Percentiles rank a stretch among this genome's conserved stretches.
These are phyloP conservation scores for Aspergillus nidulans DNA, from an alignment of 495 filamentous ascomycete genomes.

Conservation along the genomic window DNA sequence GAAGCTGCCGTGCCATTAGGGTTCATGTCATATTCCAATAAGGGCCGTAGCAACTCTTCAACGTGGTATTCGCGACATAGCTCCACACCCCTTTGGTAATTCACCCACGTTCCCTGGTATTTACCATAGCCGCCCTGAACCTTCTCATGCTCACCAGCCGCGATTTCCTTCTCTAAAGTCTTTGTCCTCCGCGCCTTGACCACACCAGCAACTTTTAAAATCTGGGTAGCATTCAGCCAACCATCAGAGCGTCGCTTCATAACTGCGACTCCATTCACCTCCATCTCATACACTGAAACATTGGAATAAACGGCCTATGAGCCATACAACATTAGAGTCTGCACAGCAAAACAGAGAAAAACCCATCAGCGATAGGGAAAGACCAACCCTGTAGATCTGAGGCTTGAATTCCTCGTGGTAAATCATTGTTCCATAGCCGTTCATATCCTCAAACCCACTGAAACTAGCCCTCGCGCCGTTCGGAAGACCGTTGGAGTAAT, in stretches of 20 bases:
- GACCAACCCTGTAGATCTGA: constrained; percentile 71
- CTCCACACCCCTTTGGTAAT: constrained; percentile 81
- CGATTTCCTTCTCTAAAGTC: constrained; percentile 94
- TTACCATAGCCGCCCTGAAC: constrained; percentile 98
- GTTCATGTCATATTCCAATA: constrained; percentile 85
- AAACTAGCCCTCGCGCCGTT: constrained; percentile 33
- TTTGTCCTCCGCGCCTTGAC: constrained; percentile 97
- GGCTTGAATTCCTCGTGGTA: constrained; percentile 55
- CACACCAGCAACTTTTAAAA: constrained; percentile 91
- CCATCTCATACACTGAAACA: constrained; percentile 95
- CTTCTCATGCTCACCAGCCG: constrained; percentile 94
- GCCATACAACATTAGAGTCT: constrained; percentile 12
- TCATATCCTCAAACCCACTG: constrained; percentile 43
- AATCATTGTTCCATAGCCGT: constrained; percentile 46
- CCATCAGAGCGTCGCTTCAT: constrained; percentile 92
- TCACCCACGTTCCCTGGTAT: constrained; percentile 98
- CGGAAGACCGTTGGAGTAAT: constrained; percentile 35
- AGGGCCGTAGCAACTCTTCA: constrained; percentile 75
- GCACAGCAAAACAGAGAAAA: background rate
- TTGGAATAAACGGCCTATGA: constrained; percentile 87
- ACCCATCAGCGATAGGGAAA: background rate
- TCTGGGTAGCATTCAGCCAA: constrained; percentile 94
- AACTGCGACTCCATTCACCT: constrained; percentile 82
- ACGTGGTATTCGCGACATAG: constrained; percentile 94
- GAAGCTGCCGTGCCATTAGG: constrained; percentile 64